phyloP scores from a whole-genome alignment of 768 basidiomycete genomes.

The Suillus clintonianus region DNA sequence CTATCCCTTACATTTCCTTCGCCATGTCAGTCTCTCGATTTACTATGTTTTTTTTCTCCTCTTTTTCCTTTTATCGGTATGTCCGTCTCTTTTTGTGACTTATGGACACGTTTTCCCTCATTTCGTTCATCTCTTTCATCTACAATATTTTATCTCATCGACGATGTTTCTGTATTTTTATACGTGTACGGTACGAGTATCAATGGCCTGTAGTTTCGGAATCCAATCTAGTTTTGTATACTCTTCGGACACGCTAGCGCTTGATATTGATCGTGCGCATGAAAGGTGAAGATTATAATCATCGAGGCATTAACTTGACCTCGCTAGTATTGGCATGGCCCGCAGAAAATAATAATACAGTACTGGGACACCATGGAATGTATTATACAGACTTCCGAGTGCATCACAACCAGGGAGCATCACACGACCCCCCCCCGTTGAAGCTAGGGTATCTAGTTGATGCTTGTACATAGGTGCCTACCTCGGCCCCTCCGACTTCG shows the following conservation, averaged over 20 bases:
- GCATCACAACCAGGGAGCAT: background rate
- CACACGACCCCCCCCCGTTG: background rate
- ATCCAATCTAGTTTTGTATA: background rate
- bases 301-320: background rate
- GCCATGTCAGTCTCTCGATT: background rate
- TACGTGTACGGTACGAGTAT: background rate
- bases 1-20: background rate
- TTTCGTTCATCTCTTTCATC: background rate
- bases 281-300: background rate
- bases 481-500: conserved; percentile 9
- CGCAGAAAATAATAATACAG: background rate
- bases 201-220: background rate
- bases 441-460: background rate
- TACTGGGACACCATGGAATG: background rate
- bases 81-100: background rate
- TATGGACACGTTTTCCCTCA: background rate
- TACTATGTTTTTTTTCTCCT: background rate
- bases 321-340: background rate
- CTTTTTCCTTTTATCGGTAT: background rate
- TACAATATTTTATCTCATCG: background rate
- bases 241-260: background rate
- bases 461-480: conserved; percentile 9
- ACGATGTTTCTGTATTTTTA: background rate
- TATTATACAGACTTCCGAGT: background rate
- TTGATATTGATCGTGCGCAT: background rate